These are phyloP conservation scores for Pyrenochaeta sp. DNA, from an alignment of 2,329 filamentous ascomycete species.

Conservation along the genomic window DNA sequence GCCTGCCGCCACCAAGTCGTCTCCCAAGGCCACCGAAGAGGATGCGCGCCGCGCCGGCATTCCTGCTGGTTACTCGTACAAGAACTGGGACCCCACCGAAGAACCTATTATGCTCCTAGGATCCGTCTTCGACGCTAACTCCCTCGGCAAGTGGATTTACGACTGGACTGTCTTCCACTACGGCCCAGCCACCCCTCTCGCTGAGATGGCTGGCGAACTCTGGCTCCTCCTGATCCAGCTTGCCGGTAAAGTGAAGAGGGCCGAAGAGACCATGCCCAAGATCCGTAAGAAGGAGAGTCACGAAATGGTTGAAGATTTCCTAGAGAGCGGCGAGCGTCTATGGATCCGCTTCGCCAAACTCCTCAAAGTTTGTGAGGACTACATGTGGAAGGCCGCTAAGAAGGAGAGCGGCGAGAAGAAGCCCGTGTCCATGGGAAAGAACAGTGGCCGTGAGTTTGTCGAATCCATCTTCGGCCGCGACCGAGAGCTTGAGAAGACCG, in stretches of 20 bases:
- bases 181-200: conserved; percentile 80
- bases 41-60: conserved; percentile 73
- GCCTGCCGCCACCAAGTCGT: conserved; percentile 44
- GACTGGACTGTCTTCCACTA: conserved; percentile 97
- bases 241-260: conserved; percentile 90
- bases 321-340: conserved; percentile 85
- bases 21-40: conserved; percentile 67
- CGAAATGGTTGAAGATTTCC: conserved; percentile 88
- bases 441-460: conserved; percentile 93
- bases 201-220: conserved; percentile 90
- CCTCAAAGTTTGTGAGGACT: conserved; percentile 89
- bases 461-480: conserved; percentile 94
- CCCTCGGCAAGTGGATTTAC: conserved; percentile 98
- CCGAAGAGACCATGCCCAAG: conserved; percentile 77
- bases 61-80: conserved; percentile 88
- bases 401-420: conserved; percentile 68
- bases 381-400: conserved; percentile 92
- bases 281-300: conserved; percentile 77
- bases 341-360: conserved; percentile 85
- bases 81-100: conserved; percentile 97
- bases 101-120: conserved; percentile 93
- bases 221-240: conserved; percentile 96
- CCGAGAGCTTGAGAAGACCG: conserved; percentile 85
- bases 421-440: conserved; percentile 78
- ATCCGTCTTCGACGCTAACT: conserved; percentile 97